Conservation (phyloP, 139 green algal species). For the Edaphochlamys debaryana region DNA sequence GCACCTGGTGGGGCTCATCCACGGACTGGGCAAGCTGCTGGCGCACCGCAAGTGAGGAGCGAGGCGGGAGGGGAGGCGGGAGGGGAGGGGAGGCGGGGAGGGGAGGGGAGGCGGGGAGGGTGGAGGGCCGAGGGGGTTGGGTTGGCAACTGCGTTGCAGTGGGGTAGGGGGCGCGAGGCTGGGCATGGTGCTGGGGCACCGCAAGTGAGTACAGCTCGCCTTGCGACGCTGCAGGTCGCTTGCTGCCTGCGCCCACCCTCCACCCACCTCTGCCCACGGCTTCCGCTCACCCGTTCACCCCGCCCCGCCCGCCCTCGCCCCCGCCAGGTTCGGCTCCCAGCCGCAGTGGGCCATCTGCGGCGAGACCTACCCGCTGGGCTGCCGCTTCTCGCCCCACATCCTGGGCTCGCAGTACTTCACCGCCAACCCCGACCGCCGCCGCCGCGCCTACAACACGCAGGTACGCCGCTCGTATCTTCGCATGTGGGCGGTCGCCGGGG, state of each 20-base stretch:
- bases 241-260: no score
- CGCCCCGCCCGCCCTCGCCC: not conserved
- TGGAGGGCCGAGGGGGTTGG: no score
- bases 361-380: constrained; percentile 90
- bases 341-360: constrained; percentile 89
- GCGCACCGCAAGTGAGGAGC: constrained; percentile 67
- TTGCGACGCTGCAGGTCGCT: no score
- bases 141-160: no score
- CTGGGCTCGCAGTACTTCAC: constrained; percentile 68
- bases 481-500: no score
- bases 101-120: not conserved
- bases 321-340: constrained; percentile 75
- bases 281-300: not conserved
- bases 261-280: not conserved
- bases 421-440: constrained; percentile 82
- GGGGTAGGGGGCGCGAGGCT: no score
- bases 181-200: no score
- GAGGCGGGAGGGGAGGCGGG: not conserved
- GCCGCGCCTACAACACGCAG: constrained; percentile 75
- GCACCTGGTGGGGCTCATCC: constrained; percentile 84
- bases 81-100: not conserved
- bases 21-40: constrained; percentile 87
- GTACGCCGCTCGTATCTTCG: no score
- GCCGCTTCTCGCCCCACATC: constrained; percentile 77
- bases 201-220: no score